Base-by-base conservation (phyloP, 164 flowering plant species). In the Nymphaea thermarum region DNA sequence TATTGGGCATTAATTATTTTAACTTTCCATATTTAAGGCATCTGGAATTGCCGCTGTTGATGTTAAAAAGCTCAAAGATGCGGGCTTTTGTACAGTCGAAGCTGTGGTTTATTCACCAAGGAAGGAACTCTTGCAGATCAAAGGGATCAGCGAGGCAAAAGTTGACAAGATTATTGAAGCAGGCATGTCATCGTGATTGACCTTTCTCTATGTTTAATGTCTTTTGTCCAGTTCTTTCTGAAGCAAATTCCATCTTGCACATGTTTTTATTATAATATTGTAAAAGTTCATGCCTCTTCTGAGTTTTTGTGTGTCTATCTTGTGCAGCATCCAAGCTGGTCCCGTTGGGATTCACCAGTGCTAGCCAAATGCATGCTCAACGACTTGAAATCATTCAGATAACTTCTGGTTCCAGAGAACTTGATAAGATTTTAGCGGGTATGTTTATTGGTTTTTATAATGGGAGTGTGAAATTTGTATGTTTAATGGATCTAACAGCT, bases 141-240 rank as follows among this genome's bases (percentile, higher is more conserved):
- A 93, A 77, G 98, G 97, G 70, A 91, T 93, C 60, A 91, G 97
- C 72, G 97, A 93, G 70, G 93, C 96, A 67, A 93, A 91, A 82
- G 97, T 93, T 67, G 96, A 93, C 75, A 93, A 89, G 78, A 86
- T 91, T 72, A 80, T 89, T 36, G 96, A 91, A 81, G 98, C 97
- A 76, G 97, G 97, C 73, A 76, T 55, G 77, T 16, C 12, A 2
- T 60, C 44, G 3, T 4, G 57, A 42, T 5, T 3, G 62, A 43
- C 43, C 10, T 14, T 43, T 14, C 44, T 41, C 2, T n/a, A 36
- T 68, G 7, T 53, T 12, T 4, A 18, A 14, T 17, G 42, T 15
- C 2, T 53, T 57, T 2, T 65, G 43, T 42, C 4, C 44, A 15
- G 51, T 16, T 64, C 55, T 63, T 42, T 61, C 41, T 61, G 15